Percentiles rank a stretch among this genome's conserved stretches.
These are phyloP conservation scores for Ascochyta rabiei DNA, from an alignment of 2,329 filamentous ascomycete genomes.

Conservation along the genomic window DNA sequence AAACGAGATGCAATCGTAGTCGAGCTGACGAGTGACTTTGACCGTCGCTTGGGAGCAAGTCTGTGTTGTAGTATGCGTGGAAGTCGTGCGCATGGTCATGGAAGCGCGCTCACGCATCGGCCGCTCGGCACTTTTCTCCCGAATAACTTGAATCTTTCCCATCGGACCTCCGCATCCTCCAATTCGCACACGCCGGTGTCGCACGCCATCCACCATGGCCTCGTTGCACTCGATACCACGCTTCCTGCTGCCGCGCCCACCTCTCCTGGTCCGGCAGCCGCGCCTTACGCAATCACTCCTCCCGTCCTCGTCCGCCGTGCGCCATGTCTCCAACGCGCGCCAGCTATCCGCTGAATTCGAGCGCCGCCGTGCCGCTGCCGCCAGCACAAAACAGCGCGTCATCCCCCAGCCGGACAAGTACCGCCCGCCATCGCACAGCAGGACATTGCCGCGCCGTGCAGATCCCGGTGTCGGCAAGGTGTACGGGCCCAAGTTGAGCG, in stretches of 20 bases:
- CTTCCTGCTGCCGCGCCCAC: slow-evolving; percentile 38
- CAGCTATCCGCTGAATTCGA: slow-evolving; percentile 40
- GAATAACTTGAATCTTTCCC: slow-evolving; percentile 21
- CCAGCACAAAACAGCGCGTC: slow-evolving; percentile 53
- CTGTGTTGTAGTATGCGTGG: no score
- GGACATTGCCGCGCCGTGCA: slow-evolving; percentile 66
- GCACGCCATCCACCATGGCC: slow-evolving; percentile 34
- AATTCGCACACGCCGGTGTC: slow-evolving; percentile 16
- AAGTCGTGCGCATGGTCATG: no score
- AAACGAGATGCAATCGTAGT: no score
- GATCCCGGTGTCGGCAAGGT: slow-evolving; percentile 62
- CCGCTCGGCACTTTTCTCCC: slow-evolving; percentile 6
- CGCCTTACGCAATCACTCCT: slow-evolving; percentile 25
- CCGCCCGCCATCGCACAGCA: slow-evolving; percentile 84
- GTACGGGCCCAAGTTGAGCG: slow-evolving; percentile 75
- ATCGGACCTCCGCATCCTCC: slow-evolving; percentile 25
- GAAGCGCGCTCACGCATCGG: neutral
- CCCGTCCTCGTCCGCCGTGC: slow-evolving; percentile 17
- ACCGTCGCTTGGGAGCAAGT: no score
- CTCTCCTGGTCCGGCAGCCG: slow-evolving; percentile 31
- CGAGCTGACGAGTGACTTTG: no score
- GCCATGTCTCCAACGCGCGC: slow-evolving; percentile 41
- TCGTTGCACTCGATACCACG: slow-evolving; percentile 43
- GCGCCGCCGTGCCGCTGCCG: slow-evolving; percentile 32
- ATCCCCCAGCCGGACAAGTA: slow-evolving; percentile 88